Conservation (phyloP, 768 basidiomycete genomes). For the Phaeotremella fagi region DNA sequence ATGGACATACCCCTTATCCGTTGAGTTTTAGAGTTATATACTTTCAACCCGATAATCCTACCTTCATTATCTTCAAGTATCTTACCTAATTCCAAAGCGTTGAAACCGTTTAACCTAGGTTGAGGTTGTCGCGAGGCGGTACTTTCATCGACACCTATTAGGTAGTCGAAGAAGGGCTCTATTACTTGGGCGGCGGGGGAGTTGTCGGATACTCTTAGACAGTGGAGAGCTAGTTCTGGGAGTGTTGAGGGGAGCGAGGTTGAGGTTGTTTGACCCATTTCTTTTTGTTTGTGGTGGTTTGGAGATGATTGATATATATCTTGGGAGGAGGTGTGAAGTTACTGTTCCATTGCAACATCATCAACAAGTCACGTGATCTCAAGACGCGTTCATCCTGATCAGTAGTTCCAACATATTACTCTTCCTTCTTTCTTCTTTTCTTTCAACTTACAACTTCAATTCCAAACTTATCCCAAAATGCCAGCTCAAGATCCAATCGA, state of each 20-base stretch:
- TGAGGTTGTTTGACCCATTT: slow-evolving; percentile 44
- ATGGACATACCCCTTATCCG: slow-evolving; percentile 38
- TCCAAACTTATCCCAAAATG: slow-evolving; percentile 8
- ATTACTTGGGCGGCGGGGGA: slow-evolving; percentile 85
- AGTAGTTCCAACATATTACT: too few species aligned
- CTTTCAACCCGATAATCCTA: slow-evolving; percentile 32
- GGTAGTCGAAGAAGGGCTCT: slow-evolving; percentile 94
- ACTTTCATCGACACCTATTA: slow-evolving; percentile 69
- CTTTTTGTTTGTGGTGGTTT: too few species aligned
- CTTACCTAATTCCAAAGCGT: slow-evolving; percentile 29
- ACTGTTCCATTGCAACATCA: too few species aligned
- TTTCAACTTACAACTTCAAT: background rate
- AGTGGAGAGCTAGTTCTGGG: slow-evolving; percentile 57
- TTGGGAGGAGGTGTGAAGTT: too few species aligned
- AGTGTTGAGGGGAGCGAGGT: slow-evolving; percentile 34
- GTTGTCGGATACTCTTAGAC: slow-evolving; percentile 78
- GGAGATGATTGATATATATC: too few species aligned
- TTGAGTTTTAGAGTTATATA: slow-evolving; percentile 47
- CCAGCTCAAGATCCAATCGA: slow-evolving; percentile 63
- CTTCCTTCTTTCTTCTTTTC: too few species aligned
- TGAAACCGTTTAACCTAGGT: slow-evolving; percentile 5
- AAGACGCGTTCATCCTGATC: too few species aligned
- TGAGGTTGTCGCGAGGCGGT: slow-evolving; percentile 1
- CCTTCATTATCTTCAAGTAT: slow-evolving; percentile 44
- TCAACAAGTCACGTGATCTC: too few species aligned